phyloP scores from a whole-genome alignment of 108 stramenopile species.

The Cyclotella distinguenda region DNA sequence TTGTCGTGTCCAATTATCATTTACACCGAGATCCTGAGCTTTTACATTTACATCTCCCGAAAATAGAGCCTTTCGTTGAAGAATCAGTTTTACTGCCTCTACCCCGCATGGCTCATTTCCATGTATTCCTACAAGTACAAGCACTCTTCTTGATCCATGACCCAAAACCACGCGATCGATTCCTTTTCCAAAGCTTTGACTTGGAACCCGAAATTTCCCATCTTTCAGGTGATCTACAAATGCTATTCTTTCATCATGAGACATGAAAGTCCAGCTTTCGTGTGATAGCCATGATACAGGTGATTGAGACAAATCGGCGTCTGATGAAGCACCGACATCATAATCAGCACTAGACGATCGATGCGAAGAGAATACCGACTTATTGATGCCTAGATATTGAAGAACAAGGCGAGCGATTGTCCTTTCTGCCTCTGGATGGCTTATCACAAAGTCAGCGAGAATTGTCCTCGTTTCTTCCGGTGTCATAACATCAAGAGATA shows the following conservation, averaged over 20 bases:
- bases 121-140: constrained; percentile 39
- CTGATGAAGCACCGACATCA: background rate
- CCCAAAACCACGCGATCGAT: constrained; percentile 41
- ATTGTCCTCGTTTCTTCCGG: background rate
- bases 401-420: constrained; percentile 12
- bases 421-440: constrained; percentile 16
- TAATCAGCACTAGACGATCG: background rate
- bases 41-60: constrained; percentile 17
- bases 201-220: constrained; percentile 15
- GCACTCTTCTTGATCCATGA: constrained; percentile 23
- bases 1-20: constrained; percentile 26
- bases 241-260: constrained; percentile 18
- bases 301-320: background rate
- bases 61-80: constrained; percentile 25
- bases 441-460: constrained; percentile 9
- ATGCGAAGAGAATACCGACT: constrained; percentile 7
- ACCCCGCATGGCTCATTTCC: constrained; percentile 45
- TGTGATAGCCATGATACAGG: constrained; percentile 35
- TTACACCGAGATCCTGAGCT: constrained; percentile 10
- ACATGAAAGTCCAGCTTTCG: constrained; percentile 30
- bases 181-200: constrained; percentile 36
- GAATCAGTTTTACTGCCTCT: constrained; percentile 21
- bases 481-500: background rate
- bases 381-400: constrained; percentile 17
- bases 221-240: constrained; percentile 22